Percentiles rank a stretch among this genome's conserved stretches.
These are phyloP conservation scores for Ustilago trichophora DNA, from an alignment of 1,284 basidiomycete genomes.

Conservation along the genomic window DNA sequence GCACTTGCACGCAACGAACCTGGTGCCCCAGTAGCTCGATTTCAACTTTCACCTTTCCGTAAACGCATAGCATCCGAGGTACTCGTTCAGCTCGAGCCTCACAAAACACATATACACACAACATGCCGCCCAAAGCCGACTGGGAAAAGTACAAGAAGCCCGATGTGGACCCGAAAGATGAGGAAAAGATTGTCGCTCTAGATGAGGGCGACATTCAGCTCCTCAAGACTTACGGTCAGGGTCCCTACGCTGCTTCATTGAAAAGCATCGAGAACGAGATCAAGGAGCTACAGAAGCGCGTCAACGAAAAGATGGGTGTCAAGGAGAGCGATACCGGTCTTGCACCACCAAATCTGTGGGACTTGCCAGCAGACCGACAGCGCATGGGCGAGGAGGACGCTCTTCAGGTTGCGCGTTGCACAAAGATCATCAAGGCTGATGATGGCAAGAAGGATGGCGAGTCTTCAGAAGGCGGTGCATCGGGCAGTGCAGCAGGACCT, in stretches of 20 bases:
- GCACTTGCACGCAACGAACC: no score
- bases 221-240: conserved; percentile 99
- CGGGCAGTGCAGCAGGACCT: conserved; percentile 25
- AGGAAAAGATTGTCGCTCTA: conserved; percentile 73
- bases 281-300: conserved; percentile 94
- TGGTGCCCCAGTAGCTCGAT: no score
- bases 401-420: conserved; percentile 95
- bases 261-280: conserved; percentile 93
- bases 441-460: conserved; percentile 38
- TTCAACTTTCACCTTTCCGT: no score
- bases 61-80: no score
- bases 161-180: conserved; percentile 58
- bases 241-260: conserved; percentile 88
- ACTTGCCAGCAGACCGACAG: conserved; percentile 72
- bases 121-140: conserved; percentile 64
- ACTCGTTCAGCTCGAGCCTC: no score
- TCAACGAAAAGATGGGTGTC: conserved; percentile 95
- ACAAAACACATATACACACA: no score
- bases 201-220: conserved; percentile 99
- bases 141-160: conserved; percentile 66
- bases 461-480: conserved; percentile 22
- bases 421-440: conserved; percentile 88
- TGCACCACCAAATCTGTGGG: conserved; percentile 95
- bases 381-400: conserved; percentile 93
- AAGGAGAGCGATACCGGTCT: conserved; percentile 99